Percentiles rank a stretch among this genome's conserved stretches.
These are phyloP conservation scores for Salvia hispanica DNA, from an alignment of 257 asterid genomes.

Conservation along the genomic window DNA sequence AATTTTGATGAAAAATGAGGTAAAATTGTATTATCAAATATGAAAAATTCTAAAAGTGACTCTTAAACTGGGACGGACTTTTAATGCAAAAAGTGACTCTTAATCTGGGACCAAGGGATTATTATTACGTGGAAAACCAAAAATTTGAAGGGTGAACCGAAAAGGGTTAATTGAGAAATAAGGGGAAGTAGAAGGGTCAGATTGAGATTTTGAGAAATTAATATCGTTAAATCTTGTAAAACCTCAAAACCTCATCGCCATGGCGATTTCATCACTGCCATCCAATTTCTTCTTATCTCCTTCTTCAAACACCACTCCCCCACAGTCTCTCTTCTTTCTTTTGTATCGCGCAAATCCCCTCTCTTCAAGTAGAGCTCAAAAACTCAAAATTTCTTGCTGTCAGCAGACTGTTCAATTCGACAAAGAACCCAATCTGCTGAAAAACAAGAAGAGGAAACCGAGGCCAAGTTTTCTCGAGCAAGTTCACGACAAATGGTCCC, in stretches of 20 bases:
- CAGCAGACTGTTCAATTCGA: conserved; percentile 49
- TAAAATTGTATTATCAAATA: no score
- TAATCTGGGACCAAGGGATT: no score
- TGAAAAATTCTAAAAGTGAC: no score
- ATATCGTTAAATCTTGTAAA: conserved; percentile 10
- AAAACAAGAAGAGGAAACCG: conserved; percentile 65
- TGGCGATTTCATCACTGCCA: conserved; percentile 52
- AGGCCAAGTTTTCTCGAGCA: conserved; percentile 81
- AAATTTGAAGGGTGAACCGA: no score
- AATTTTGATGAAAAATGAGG: no score
- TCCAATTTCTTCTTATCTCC: conserved; percentile 38
- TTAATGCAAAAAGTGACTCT: no score
- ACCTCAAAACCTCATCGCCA: conserved; percentile 34
- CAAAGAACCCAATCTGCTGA: conserved; percentile 33
- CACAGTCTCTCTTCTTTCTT: conserved; percentile 31
- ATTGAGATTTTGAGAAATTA: background rate
- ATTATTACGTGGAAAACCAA: no score
- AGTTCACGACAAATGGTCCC: conserved; percentile 81
- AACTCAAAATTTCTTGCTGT: conserved; percentile 43
- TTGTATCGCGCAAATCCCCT: conserved; percentile 27
- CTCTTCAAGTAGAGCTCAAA: conserved; percentile 34
- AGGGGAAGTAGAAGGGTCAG: background rate
- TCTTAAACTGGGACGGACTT: no score
- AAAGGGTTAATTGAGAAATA: background rate
- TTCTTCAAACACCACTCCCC: conserved; percentile 35